Base-by-base conservation (phyloP, 2,329 filamentous ascomycete species). In the Colletotrichum plurivorum region DNA sequence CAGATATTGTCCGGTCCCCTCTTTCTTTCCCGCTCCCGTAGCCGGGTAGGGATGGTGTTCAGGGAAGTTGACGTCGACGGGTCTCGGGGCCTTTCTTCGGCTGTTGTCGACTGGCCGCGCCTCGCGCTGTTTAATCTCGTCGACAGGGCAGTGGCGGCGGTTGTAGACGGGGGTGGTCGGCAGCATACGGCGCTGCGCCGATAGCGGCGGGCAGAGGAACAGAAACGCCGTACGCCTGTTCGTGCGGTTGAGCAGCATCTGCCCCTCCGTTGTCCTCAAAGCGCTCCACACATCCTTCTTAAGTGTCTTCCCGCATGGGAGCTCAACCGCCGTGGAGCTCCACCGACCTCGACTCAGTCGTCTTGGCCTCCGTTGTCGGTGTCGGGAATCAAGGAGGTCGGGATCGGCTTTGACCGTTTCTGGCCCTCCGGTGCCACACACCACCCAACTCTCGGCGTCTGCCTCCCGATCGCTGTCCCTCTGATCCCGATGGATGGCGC, bases 31-130 rank as follows among this genome's bases (percentile, higher is more conserved):
- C 18, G 45, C 18, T 48, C 51, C 51, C 51, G 51, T 13, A 6
- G 15, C 31, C 22, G 16, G 54, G 25, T 41, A 20, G 53, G 53
- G 31, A 43, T 56, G 18, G 52, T 13, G 10, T 18, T 56, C 53
- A 55, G n/a, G 53, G 53, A 55, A 55, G 53, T 41, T 55, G 53
- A 56, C 53, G 36, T 56, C 53, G 53, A 43, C 18, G 53, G 45
- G 45, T 48, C 4, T 48, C 45, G 45, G 45, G 45, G 45, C 8
- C 9, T 48, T 18, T 48, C 45, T 10, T 48, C 45, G 45, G 45
- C 45, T 15, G 51, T 53, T 27, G 25, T 25, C 16, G 27, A 25
- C 5, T 36, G 52, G 27, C 12, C 53, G 31, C 53, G 36, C n/a
- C 13, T 16, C 41, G 52, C 52, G 52, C 31, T n/a, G 52, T 39